Evolutionary conservation across 2,329 filamentous ascomycete species (phyloP), one percentile per base, ranked within the genome.

Genomic region (Talaromyces sp.): DNA sequence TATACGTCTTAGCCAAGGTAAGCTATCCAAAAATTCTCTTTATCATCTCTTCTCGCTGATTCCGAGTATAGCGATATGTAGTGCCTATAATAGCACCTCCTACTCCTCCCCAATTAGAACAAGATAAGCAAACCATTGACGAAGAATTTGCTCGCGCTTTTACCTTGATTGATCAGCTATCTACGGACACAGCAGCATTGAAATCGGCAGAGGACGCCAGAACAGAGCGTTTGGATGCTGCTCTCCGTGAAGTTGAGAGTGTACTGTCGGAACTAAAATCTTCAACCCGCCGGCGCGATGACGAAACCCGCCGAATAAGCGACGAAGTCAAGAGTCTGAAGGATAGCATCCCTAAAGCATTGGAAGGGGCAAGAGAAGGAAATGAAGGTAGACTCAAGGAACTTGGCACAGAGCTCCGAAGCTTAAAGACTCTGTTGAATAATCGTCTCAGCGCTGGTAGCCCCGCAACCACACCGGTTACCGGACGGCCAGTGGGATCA

Each of bases 101-200:
- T 1, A 99, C 95, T 1, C 92, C 93, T 10, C 93, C 96, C 64
- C 93, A 96, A 74, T 84, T 99, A 10, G 92, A 97, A 74, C 90
- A 96, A 76, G 95, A 99, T 77, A 99, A 99, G 79, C 88, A 92
- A 68, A 87, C 88, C 45, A 93, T 99, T 65, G 93, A 98, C 76
- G 93, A 93, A 69, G 90, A 94, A 66, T 99, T 99, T 78, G 91
- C 95, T 71, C 91, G 91, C 72, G 92, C 94, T 2, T 99, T 99
- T 76, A 84, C 89, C 19, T 85, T 98, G 15, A 89, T 99, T 11
- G 95, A 99, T 67, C 95, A 98, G 75, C 86, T 99, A 1, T 87
- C 91, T 43, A 91, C 92, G 71, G 96, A 99, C 76, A 99, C 95
- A 0, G 88, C 93, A 62, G 86, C 88, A 9, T 86, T 99, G 67